A percentile compares a stretch with the other conserved stretches of the same genome.
phyloP scores from a whole-genome alignment of 495 filamentous ascomycete species.

The Aspergillus nanangensis region DNA sequence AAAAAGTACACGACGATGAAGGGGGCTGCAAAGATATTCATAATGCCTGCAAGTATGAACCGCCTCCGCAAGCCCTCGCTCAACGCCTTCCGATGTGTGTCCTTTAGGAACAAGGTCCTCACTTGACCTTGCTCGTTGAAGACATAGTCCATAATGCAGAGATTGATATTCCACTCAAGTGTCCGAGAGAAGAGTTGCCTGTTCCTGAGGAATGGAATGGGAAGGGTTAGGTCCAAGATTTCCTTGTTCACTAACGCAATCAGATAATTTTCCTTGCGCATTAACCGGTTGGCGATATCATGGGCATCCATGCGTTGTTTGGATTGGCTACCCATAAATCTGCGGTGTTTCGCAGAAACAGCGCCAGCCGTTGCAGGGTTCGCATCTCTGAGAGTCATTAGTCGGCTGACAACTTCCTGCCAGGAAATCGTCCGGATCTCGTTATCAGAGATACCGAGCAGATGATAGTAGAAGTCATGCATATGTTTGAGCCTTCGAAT shows the following conservation, averaged over 20 bases:
- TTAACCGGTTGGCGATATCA: slow-evolving; percentile 93
- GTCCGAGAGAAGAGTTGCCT: slow-evolving; percentile 76
- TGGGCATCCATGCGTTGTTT: slow-evolving; percentile 95
- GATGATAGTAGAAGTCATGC: slow-evolving; percentile 83
- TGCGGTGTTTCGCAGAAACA: slow-evolving; percentile 55
- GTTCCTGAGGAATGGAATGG: slow-evolving; percentile 75
- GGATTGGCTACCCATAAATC: slow-evolving; percentile 75
- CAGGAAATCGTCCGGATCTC: slow-evolving; percentile 97
- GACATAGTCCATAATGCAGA: slow-evolving; percentile 87
- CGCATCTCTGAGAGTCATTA: slow-evolving; percentile 82
- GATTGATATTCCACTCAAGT: slow-evolving; percentile 82
- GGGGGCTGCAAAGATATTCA: slow-evolving; percentile 82
- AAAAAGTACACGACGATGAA: slow-evolving; percentile 79
- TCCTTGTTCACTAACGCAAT: slow-evolving; percentile 98
- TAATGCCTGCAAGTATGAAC: slow-evolving; percentile 74
- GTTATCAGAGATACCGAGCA: slow-evolving; percentile 80
- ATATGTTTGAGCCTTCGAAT: slow-evolving; percentile 70
- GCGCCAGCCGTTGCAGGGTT: slow-evolving; percentile 78
- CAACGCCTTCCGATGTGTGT: slow-evolving; percentile 70
- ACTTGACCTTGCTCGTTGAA: slow-evolving; percentile 87
- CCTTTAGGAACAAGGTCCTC: slow-evolving; percentile 74
- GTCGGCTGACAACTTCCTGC: slow-evolving; percentile 85
- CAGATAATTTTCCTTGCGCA: slow-evolving; percentile 94
- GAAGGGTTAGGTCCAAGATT: slow-evolving; percentile 78
- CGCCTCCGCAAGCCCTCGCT: slow-evolving; percentile 71